phyloP scores from a whole-genome alignment of 129 eudicot genomes.

The Tagetes patula region DNA sequence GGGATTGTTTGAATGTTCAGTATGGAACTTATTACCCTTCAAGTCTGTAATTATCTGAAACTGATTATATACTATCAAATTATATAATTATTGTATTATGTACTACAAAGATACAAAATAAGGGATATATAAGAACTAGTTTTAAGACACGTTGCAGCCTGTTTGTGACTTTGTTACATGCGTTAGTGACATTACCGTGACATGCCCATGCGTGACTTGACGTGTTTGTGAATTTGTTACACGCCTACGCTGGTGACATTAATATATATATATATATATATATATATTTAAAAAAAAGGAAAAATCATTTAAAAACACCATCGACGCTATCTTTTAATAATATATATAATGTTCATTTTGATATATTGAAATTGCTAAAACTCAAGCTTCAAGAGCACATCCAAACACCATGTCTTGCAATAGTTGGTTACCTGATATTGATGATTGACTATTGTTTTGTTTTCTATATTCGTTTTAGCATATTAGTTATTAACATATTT shows the following conservation, averaged over 20 bases:
- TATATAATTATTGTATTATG: no score
- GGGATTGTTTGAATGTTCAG: background rate
- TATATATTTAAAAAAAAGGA: no score
- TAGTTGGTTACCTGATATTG: background rate
- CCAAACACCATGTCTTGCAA: background rate
- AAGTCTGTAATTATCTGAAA: background rate
- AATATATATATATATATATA: no score
- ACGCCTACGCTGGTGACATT: no score
- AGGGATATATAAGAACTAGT: no score
- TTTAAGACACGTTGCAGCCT: no score
- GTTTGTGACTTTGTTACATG: no score
- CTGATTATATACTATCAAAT: background rate
- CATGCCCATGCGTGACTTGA: no score
- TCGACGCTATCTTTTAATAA: background rate
- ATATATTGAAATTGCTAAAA: background rate
- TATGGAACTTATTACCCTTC: background rate
- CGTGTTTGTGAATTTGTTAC: no score
- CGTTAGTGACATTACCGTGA: no score
- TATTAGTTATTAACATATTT: constrained; percentile 16
- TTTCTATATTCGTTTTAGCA: background rate
- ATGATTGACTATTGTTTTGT: background rate
- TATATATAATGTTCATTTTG: background rate
- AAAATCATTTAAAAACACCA: no score
- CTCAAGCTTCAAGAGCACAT: background rate
- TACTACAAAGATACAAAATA: no score